Evolutionary conservation across 495 filamentous ascomycete genomes (phyloP).

Genomic region (Endocarpon pusillum): DNA sequence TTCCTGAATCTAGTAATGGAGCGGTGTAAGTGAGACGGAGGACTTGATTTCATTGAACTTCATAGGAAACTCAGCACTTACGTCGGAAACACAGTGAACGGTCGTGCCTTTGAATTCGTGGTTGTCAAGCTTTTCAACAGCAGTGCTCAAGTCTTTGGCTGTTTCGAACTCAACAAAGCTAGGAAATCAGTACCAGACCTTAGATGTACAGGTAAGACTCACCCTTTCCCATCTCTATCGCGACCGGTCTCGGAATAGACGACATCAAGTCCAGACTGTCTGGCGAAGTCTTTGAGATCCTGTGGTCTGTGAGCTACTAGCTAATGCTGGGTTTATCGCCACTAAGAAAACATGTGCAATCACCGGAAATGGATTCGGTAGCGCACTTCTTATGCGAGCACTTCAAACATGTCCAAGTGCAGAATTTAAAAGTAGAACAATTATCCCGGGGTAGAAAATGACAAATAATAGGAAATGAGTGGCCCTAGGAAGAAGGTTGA

Average conservation of each 20-base stretch:
- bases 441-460: too few species aligned
- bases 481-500: too few species aligned
- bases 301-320: too few species aligned
- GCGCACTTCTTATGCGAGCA: conserved; percentile 10
- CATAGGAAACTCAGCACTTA: conserved; percentile 35
- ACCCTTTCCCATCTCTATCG: conserved; percentile 89
- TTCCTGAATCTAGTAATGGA: conserved; percentile 41
- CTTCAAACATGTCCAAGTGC: conserved; percentile 17
- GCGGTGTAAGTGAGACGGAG: conserved; percentile 26
- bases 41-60: conserved; percentile 4
- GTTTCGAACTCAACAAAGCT: conserved; percentile 99
- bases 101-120: conserved; percentile 77
- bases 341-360: too few species aligned
- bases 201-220: conserved; percentile 20
- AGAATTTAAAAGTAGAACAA: conserved; percentile 15
- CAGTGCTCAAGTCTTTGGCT: conserved; percentile 68
- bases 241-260: conserved; percentile 95
- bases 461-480: too few species aligned
- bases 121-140: conserved; percentile 82
- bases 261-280: conserved; percentile 89
- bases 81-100: conserved; percentile 73
- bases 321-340: too few species aligned
- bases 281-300: conserved; percentile 99
- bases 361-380: conserved; percentile 21
- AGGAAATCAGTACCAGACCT: conserved; percentile 9